These are phyloP conservation scores for Nidula microcarpa DNA, from an alignment of 768 basidiomycete species.

Conservation along the genomic window DNA sequence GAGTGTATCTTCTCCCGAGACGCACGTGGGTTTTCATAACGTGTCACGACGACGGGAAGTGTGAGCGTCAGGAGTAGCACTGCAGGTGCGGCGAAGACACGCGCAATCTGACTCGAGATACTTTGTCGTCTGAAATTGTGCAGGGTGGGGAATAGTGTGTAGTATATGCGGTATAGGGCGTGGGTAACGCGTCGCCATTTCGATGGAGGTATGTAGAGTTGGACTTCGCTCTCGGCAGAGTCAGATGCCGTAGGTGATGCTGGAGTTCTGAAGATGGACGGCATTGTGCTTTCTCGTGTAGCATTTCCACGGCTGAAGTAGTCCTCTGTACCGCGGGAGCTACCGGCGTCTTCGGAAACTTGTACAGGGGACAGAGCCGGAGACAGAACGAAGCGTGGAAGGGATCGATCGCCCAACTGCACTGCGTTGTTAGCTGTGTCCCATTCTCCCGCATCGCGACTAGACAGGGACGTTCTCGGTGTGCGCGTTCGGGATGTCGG, in stretches of 20 bases:
- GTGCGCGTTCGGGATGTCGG: conserved; percentile 15
- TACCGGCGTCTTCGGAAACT: neutral
- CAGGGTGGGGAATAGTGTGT: conserved; percentile 84
- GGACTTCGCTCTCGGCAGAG: conserved; percentile 35
- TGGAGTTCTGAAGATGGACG: conserved; percentile 57
- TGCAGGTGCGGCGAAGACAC: conserved; percentile 82
- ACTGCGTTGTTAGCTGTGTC: conserved; percentile 19
- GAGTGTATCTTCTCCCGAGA: conserved; percentile 36
- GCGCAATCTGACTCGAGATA: conserved; percentile 64
- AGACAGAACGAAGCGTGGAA: conserved; percentile 10
- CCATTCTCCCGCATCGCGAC: conserved; percentile 15
- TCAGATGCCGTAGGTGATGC: conserved; percentile 40
- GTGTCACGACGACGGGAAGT: conserved; percentile 81
- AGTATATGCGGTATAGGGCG: conserved; percentile 37
- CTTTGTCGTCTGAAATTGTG: conserved; percentile 72
- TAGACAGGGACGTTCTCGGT: conserved; percentile 21
- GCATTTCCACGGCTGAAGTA: conserved; percentile 7
- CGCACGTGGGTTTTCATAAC: conserved; percentile 32
- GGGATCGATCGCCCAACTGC: conserved; percentile 48
- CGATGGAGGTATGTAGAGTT: conserved; percentile 36
- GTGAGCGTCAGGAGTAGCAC: conserved; percentile 85
- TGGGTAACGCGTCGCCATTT: conserved; percentile 33
- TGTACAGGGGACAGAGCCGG: neutral
- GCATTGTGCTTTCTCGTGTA: conserved; percentile 24
- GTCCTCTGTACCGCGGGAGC: conserved; percentile 3